Percentiles rank a stretch among this genome's conserved stretches.
These are phyloP conservation scores for Leishmania amazonensis DNA, from an alignment of 208 protist species.

Conservation along the genomic window DNA sequence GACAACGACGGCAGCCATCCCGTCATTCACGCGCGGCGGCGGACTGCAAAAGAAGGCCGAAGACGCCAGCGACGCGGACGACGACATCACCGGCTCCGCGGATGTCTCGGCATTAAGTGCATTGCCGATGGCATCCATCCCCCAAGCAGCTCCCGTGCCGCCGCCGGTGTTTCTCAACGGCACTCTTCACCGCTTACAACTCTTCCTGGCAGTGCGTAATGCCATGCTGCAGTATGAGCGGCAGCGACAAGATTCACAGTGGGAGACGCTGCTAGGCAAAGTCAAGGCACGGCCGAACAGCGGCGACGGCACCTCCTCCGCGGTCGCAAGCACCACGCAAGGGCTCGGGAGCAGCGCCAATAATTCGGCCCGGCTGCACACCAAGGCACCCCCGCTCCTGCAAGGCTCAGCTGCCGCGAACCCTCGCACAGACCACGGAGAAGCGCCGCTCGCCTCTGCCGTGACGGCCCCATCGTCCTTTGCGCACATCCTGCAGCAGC, in stretches of 20 bases:
- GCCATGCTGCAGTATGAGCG: conserved; percentile 30
- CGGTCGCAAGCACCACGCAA: neutral
- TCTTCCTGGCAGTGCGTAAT: conserved; percentile 22
- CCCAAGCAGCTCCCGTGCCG: neutral
- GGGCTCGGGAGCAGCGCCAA: neutral
- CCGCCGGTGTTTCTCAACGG: conserved; percentile 24
- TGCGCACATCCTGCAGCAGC: conserved; percentile 14
- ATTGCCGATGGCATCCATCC: neutral
- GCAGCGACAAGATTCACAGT: conserved; percentile 25
- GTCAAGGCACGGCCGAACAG: neutral
- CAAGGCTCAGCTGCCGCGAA: neutral
- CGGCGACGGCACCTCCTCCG: neutral
- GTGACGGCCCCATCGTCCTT: conserved; percentile 8
- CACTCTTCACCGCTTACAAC: conserved; percentile 16
- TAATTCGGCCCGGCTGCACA: neutral
- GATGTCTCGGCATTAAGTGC: neutral
- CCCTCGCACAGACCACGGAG: too few relatives aligned
- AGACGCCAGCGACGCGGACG: neutral
- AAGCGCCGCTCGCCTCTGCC: neutral
- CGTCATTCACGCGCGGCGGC: neutral
- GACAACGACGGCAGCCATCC: neutral
- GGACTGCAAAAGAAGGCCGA: neutral
- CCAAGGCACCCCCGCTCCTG: neutral
- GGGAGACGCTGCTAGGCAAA: conserved; percentile 17
- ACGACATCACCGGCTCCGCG: conserved; percentile 1